phyloP scores from a whole-genome alignment of 129 eudicot genomes.

The Glebionis coronaria region DNA sequence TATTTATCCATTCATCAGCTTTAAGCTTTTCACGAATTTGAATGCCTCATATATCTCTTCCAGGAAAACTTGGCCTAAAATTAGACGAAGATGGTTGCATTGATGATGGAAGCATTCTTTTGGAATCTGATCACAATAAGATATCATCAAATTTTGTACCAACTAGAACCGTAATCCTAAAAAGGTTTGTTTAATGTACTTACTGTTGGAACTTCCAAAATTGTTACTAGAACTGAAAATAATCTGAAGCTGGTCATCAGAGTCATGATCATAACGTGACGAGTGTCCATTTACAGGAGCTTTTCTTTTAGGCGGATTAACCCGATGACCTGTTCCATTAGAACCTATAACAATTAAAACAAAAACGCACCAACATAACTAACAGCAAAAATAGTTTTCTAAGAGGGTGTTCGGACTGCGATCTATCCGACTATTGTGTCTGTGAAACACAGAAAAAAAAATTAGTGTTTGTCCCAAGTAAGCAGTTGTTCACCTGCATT shows the following conservation, averaged over 20 bases:
- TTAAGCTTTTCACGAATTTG: slow-evolving; percentile 31
- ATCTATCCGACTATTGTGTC: neutral
- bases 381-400: neutral
- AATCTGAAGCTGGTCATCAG: slow-evolving; percentile 23
- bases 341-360: slow-evolving; percentile 28
- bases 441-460: no score
- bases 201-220: slow-evolving; percentile 23
- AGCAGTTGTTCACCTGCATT: slow-evolving; percentile 35
- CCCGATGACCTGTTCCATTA: slow-evolving; percentile 21
- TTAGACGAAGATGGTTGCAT: slow-evolving; percentile 36
- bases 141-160: slow-evolving; percentile 6
- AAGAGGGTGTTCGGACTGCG: neutral
- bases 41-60: slow-evolving; percentile 33
- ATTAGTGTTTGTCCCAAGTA: no score
- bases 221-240: slow-evolving; percentile 21
- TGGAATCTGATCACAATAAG: slow-evolving; percentile 28
- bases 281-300: slow-evolving; percentile 39
- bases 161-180: slow-evolving; percentile 1
- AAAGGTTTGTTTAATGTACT: slow-evolving; percentile 7
- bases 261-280: slow-evolving; percentile 24
- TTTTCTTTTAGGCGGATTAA: slow-evolving; percentile 26
- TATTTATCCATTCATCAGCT: slow-evolving; percentile 32
- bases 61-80: slow-evolving; percentile 29
- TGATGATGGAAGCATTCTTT: slow-evolving; percentile 55
- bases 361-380: slow-evolving; percentile 4